A percentile compares a stretch with the other conserved stretches of the same genome.
Conservation (phyloP, 2,329 filamentous ascomycete species). For the Exophiala phaeomuriformis region DNA sequence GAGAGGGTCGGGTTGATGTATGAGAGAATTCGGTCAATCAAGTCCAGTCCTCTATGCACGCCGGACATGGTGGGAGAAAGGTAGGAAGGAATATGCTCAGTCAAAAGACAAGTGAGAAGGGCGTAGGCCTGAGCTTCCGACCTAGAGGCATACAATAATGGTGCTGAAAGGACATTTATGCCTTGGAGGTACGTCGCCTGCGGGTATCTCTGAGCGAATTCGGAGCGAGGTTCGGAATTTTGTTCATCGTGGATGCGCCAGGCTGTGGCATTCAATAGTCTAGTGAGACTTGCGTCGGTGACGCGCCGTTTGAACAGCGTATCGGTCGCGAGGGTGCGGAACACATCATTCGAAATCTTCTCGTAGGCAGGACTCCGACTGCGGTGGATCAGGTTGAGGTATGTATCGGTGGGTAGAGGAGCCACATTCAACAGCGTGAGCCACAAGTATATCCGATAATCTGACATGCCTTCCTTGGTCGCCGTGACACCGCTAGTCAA, state of each 20-base stretch:
- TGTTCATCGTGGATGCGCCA: constrained; percentile 84
- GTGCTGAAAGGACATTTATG: constrained; percentile 96
- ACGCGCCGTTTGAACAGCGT: constrained; percentile 94
- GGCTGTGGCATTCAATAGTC: constrained; percentile 86
- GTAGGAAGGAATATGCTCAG: constrained; percentile 82
- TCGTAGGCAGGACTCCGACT: constrained; percentile 90
- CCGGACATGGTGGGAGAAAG: constrained; percentile 95
- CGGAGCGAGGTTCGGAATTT: constrained; percentile 45
- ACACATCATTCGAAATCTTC: constrained; percentile 98
- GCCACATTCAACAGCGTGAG: constrained; percentile 84
- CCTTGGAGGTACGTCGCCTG: constrained; percentile 71
- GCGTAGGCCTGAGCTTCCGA: constrained; percentile 94
- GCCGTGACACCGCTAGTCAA: constrained; percentile 45
- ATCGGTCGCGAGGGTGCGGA: constrained; percentile 91
- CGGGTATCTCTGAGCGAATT: constrained; percentile 30
- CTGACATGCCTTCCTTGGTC: constrained; percentile 60
- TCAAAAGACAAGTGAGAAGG: constrained; percentile 81
- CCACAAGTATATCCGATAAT: constrained; percentile 92
- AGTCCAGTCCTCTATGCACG: constrained; percentile 80
- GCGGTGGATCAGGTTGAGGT: constrained; percentile 83
- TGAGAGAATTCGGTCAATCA: constrained; percentile 86
- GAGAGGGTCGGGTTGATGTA: constrained; percentile 87
- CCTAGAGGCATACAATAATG: constrained; percentile 87
- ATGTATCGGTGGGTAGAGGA: constrained; percentile 75
- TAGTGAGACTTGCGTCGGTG: constrained; percentile 89